phyloP scores from a whole-genome alignment of 345 rosid genomes.

The Mercurialis annua region DNA sequence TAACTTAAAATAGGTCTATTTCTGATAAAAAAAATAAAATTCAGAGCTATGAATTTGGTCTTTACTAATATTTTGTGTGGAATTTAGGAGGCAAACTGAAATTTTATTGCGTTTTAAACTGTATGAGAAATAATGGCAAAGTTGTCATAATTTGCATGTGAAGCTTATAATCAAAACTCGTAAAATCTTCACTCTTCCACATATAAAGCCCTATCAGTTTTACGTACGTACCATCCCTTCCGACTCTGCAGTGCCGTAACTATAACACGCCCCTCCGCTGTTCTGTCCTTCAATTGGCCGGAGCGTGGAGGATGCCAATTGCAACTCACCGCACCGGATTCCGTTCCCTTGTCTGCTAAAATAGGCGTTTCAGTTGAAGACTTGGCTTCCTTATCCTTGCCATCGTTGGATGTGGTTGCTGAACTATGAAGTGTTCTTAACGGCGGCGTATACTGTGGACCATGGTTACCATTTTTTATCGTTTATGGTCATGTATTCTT shows the following conservation, averaged over 20 bases:
- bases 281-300: constrained; percentile 80
- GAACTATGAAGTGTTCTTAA: no score
- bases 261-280: constrained; percentile 74
- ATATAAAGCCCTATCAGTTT: constrained; percentile 86
- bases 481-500: no score
- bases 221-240: constrained; percentile 86
- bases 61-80: no score
- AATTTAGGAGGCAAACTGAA: no score
- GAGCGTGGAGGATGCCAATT: constrained; percentile 67
- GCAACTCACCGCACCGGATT: constrained; percentile 62
- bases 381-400: constrained; percentile 48
- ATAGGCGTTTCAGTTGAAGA: constrained; percentile 90
- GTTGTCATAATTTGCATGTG: no score
- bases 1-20: no score
- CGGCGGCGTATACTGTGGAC: no score
- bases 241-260: constrained; percentile 84
- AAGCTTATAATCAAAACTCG: constrained; percentile 76
- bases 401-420: constrained; percentile 70
- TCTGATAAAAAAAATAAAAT: no score
- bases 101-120: no score
- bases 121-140: no score
- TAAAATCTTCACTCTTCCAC: constrained; percentile 75
- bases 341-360: constrained; percentile 62
- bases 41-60: no score
- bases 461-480: no score